phyloP scores from a whole-genome alignment of 345 rosid species.

The Ailanthus altissimus region DNA sequence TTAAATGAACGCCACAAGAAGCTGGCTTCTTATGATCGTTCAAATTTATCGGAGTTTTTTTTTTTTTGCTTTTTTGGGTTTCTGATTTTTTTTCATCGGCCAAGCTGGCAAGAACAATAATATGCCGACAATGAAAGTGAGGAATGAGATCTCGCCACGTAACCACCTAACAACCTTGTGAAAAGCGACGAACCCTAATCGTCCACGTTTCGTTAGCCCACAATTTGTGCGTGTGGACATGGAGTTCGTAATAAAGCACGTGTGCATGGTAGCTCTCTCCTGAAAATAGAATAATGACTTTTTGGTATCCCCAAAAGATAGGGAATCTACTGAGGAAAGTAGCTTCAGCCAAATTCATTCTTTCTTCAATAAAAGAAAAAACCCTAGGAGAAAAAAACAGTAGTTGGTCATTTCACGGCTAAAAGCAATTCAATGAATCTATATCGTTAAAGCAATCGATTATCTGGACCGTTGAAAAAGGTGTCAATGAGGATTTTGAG shows the following conservation, averaged over 20 bases:
- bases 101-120: constrained; percentile 3
- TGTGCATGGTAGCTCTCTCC: neutral
- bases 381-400: too few species aligned
- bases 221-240: neutral
- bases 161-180: neutral
- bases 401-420: too few species aligned
- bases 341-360: too few species aligned
- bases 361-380: too few species aligned
- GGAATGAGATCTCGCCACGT: constrained; percentile 18
- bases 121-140: neutral
- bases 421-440: too few species aligned
- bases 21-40: too few species aligned
- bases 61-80: neutral
- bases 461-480: too few species aligned
- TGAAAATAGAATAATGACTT: neutral
- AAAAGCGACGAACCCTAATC: constrained; percentile 3
- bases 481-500: too few species aligned
- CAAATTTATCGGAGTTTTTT: too few species aligned
- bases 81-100: neutral
- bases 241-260: constrained; percentile 17
- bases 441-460: too few species aligned
- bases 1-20: too few species aligned
- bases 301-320: neutral
- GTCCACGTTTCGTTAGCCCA: constrained; percentile 16
- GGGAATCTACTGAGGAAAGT: neutral